Percentiles rank a stretch among this genome's conserved stretches.
phyloP scores from a whole-genome alignment of 441 rosid species.

The Mallotus repandus region DNA sequence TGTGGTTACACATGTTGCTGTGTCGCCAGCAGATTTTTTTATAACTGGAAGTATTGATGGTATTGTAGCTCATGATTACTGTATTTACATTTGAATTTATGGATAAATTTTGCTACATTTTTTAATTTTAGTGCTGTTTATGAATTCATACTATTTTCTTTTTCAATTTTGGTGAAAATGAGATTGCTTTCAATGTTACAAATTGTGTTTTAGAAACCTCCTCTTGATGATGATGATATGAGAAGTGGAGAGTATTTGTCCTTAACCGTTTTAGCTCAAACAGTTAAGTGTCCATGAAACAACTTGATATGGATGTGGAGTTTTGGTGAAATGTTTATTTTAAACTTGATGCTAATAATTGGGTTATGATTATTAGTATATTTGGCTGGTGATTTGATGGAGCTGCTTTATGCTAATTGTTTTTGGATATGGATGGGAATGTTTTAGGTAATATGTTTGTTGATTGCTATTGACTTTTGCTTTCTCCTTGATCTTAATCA shows the following conservation, averaged over 20 bases:
- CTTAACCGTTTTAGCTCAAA: too few species aligned
- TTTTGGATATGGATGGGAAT: neutral
- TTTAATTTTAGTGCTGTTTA: neutral
- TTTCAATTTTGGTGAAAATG: neutral
- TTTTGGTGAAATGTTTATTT: too few species aligned
- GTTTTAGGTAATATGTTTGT: neutral
- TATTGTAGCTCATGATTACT: conserved; percentile 23
- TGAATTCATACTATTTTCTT: neutral
- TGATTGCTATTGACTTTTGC: neutral
- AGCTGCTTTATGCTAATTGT: too few species aligned
- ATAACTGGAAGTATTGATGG: conserved; percentile 93
- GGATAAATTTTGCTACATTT: neutral
- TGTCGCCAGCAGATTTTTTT: conserved; percentile 90
- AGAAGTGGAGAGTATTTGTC: too few species aligned
- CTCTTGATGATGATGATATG: too few species aligned
- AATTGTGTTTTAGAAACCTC: too few species aligned
- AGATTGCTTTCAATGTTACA: neutral
- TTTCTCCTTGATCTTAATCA: conserved; percentile 25
- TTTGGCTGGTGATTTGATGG: too few species aligned
- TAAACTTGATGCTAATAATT: neutral
- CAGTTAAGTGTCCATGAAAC: neutral
- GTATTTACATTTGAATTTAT: neutral
- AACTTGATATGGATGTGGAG: neutral
- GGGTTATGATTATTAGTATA: neutral
- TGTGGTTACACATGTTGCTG: conserved; percentile 87